Evolutionary conservation across 345 rosid genomes (phyloP), one percentile per base, ranked within the genome.

Genomic region (Raphanus raphanistrum): DNA sequence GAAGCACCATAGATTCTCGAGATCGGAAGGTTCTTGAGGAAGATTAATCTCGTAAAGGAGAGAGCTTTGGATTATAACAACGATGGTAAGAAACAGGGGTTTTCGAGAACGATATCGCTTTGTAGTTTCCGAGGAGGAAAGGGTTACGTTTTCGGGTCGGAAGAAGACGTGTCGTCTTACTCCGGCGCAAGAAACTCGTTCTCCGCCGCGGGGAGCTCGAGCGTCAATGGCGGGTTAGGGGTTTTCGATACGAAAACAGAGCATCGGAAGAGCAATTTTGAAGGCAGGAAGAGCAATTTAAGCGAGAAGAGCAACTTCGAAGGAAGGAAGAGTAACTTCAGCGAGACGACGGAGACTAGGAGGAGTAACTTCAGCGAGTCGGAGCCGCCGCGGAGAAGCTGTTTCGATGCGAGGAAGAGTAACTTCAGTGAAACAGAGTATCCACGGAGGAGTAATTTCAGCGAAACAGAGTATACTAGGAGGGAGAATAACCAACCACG

Each of bases 21-120:
- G 59, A 86, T 95, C 68, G 92, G 92, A 64, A 88, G 88, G 78
- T 79, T 95, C 41, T 90, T 95, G 45, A 80, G 92, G 76, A 92
- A 84, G 87, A 80, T 80, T n/a, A 90, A 86, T 43, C 74, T 17
- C 1, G 77, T 48, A 63, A 66, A 59, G 9, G 80, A 78, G 17
- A 59, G 35, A 27, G 81, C 84, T 70, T 84, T 80, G 64, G 97
- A 92, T 76, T 84, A 87, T 7, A 61, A 29, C 62, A 63, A 74
- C 29, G 70, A 63, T 6, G 69, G 54, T 21, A 71, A 80, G 76
- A 80, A 71, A 15, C 28, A 83, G 63, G 87, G 88, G 0, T 96
- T 91, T 26, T 91, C 93, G 12, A 88, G 99, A 79, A 91, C 94
- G 21, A 95, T 98, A 83, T 95, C 99, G 50, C 84, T 95, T 5